Evolutionary conservation across 352 stramenopile genomes (phyloP), one percentile per base, ranked within the genome.

Genomic region (Phytophthora sp.): DNA sequence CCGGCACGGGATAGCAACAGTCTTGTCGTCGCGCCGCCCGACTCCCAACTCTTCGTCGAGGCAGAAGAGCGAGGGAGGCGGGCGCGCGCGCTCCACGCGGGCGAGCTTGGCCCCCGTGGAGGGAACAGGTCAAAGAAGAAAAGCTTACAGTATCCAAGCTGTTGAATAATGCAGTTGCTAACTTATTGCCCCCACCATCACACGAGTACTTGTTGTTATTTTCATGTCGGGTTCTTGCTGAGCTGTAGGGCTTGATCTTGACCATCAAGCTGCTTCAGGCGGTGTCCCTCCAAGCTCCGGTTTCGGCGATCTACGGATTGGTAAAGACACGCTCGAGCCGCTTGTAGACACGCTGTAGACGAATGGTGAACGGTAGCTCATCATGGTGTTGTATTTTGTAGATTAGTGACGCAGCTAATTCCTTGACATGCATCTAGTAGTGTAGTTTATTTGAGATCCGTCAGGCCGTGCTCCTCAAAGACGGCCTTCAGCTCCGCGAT

Each of bases 381-480:
- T 24, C 15, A 21, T 44, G n/a, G n/a, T n/a, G 37, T 51, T 51
- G 24, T 30, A 51, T 51, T 34, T 51, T 34, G 43, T 51, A 51
- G 43, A 17, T 27, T 43, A 21, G n/a, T 37, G 26, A 60, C 45
- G 37, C 23, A 69, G 54, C 18, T 54, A 59, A 59, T 69, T 73
- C 31, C 23, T 39, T 53, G 35, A 71, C 38, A 64, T 62, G 64
- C 58, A 64, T 66, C 41, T 66, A 61, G 45, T 39, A 30, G 34
- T 39, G 17, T 68, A 70, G 41, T 72, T 65, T 82, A 94, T 74
- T 94, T 94, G 62, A 94, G 70, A 54, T 92, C 85, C 20, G 79
- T 62, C 28, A 94, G 62, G 18, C 84, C 71, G 56, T 92, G 83
- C 55, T 85, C 72, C 59, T 84, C 79, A 34, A 92, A 74, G 15